These are phyloP conservation scores for Magnaporthiopsis poae DNA, from an alignment of 2,329 filamentous ascomycete species.

Conservation along the genomic window DNA sequence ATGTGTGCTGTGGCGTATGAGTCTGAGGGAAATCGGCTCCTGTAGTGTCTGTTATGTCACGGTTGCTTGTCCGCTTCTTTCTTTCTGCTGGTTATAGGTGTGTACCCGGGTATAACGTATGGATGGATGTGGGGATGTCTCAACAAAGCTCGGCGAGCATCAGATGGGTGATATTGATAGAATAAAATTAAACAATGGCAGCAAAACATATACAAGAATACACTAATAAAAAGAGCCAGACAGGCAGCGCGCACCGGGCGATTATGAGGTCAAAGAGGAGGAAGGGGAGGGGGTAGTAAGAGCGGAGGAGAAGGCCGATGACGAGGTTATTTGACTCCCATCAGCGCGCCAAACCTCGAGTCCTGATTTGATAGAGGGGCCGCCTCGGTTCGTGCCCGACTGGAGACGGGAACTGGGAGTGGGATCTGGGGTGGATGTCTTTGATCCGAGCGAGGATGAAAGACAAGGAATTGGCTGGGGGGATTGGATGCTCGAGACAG, in stretches of 20 bases:
- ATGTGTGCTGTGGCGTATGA: background rate
- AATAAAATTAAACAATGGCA: background rate
- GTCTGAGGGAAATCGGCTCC: background rate
- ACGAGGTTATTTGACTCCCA: slow-evolving; percentile 4
- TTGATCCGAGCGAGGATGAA: slow-evolving; percentile 5
- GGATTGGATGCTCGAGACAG: slow-evolving; percentile 1
- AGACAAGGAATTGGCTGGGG: slow-evolving; percentile 2
- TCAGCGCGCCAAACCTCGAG: slow-evolving; percentile 3
- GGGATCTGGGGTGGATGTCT: background rate
- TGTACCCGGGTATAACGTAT: background rate
- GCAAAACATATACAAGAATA: background rate
- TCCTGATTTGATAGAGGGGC: slow-evolving; percentile 4
- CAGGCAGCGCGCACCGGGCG: slow-evolving; percentile 2
- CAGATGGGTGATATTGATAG: background rate
- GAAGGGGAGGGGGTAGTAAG: background rate
- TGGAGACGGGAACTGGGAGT: background rate
- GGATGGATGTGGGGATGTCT: background rate
- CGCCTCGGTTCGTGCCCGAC: background rate
- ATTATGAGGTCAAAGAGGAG: background rate
- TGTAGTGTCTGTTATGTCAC: background rate
- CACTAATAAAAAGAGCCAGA: background rate
- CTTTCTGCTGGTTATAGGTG: background rate
- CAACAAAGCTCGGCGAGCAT: background rate
- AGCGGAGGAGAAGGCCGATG: slow-evolving; percentile 1
- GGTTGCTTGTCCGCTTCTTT: background rate